Conservation (phyloP, 495 filamentous ascomycete species). For the Viridothelium virens region DNA sequence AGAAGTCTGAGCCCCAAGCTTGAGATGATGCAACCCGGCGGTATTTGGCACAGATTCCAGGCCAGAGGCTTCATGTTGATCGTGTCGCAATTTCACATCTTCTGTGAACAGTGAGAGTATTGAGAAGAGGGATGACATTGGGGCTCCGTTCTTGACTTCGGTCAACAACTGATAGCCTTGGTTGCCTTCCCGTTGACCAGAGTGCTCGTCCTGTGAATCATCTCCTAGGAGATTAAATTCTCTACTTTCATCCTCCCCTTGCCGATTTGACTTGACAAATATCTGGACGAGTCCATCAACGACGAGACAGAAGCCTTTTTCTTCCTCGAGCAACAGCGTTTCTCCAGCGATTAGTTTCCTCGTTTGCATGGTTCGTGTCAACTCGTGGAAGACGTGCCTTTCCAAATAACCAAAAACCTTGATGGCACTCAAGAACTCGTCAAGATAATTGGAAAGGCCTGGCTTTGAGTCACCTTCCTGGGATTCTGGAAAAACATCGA, state of each 20-base stretch:
- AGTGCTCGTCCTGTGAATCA: conserved; percentile 56
- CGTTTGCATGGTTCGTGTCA: conserved; percentile 97
- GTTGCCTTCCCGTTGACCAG: conserved; percentile 50
- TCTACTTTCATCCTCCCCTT: conserved; percentile 38
- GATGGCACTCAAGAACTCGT: conserved; percentile 98
- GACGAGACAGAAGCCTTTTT: conserved; percentile 95
- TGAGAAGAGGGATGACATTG: conserved; percentile 97
- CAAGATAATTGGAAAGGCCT: conserved; percentile 86
- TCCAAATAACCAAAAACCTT: conserved; percentile 98
- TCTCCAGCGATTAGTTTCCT: conserved; percentile 92
- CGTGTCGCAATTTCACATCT: conserved; percentile 70
- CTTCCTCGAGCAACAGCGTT: conserved; percentile 88
- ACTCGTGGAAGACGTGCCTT: conserved; percentile 91
- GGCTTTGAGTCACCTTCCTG: conserved; percentile 86
- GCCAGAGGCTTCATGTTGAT: conserved; percentile 36
- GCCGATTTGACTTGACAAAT: conserved; percentile 83
- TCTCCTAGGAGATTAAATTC: conserved; percentile 27
- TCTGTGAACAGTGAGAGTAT: conserved; percentile 95
- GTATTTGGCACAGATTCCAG: conserved; percentile 1
- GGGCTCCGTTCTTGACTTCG: conserved; percentile 95
- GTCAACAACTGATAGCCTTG: conserved; percentile 90
- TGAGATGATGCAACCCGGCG: neutral
- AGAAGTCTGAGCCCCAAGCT: neutral
- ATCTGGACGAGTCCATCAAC: conserved; percentile 97
- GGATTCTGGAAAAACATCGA: conserved; percentile 88